A percentile compares a stretch with the other conserved stretches of the same genome.
Evolutionary conservation across 345 rosid genomes (phyloP).

Genomic region (Carallia brachiata): DNA sequence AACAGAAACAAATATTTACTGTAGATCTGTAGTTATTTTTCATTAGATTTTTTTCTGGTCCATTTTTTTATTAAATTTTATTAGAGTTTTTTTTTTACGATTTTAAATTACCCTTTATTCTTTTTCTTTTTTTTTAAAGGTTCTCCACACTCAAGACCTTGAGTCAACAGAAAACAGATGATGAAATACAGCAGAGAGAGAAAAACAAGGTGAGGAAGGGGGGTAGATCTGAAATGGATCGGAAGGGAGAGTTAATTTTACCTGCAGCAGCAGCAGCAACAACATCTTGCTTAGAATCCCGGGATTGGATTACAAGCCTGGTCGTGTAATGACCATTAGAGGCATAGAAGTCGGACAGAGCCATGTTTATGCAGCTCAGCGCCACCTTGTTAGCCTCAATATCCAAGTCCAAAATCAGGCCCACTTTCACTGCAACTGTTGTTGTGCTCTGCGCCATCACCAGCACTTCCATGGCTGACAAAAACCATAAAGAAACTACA

Average conservation of each 20-base stretch:
- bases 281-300: slow-evolving; percentile 42
- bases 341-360: slow-evolving; percentile 54
- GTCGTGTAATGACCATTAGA: slow-evolving; percentile 37
- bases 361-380: slow-evolving; percentile 49
- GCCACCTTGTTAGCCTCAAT: slow-evolving; percentile 11
- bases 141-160: too few species aligned
- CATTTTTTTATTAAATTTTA: too few species aligned
- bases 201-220: neutral
- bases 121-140: too few species aligned
- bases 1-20: too few species aligned
- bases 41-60: too few species aligned
- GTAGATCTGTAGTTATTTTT: too few species aligned
- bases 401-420: slow-evolving; percentile 49
- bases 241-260: slow-evolving; percentile 4
- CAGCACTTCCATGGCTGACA: neutral
- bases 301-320: slow-evolving; percentile 36
- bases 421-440: slow-evolving; percentile 36
- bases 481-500: neutral
- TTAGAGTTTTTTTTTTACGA: too few species aligned
- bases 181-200: neutral
- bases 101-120: too few species aligned
- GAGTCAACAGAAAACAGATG: too few species aligned
- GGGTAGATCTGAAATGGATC: neutral
- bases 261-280: slow-evolving; percentile 61
- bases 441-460: slow-evolving; percentile 19